Conservation (phyloP, 345 rosid species). For the Dimocarpus longan region DNA sequence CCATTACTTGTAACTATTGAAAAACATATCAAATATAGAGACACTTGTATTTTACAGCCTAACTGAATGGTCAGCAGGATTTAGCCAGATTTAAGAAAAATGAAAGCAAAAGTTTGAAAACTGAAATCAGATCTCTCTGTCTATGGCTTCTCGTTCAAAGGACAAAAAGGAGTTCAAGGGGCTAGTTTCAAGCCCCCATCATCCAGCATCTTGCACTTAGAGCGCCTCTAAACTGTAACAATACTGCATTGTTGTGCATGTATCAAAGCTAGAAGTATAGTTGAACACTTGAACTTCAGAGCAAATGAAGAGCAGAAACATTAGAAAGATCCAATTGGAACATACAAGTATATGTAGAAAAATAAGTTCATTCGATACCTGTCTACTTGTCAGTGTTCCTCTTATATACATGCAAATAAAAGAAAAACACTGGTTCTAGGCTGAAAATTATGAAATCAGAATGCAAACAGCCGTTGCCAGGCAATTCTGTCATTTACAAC, state of each 20-base stretch:
- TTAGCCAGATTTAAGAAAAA: too few relatives aligned
- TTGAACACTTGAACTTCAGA: neutral
- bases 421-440: neutral
- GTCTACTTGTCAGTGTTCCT: constrained; percentile 7
- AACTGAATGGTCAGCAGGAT: too few relatives aligned
- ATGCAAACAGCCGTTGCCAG: neutral
- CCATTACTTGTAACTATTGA: too few relatives aligned
- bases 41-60: too few relatives aligned
- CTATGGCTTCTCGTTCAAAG: too few relatives aligned
- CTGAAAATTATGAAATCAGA: neutral
- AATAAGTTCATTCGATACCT: neutral
- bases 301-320: neutral
- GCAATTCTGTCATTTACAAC: neutral
- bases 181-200: neutral
- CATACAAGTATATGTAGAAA: neutral
- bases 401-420: constrained; percentile 3
- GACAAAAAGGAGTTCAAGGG: neutral
- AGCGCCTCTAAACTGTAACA: neutral
- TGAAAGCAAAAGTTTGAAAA: too few relatives aligned
- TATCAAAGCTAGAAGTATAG: neutral
- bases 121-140: too few relatives aligned
- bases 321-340: neutral
- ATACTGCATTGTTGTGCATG: neutral
- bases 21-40: too few relatives aligned
- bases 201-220: neutral